Base-by-base conservation (phyloP, 495 filamentous ascomycete genomes). In the Penicillium lividum region DNA sequence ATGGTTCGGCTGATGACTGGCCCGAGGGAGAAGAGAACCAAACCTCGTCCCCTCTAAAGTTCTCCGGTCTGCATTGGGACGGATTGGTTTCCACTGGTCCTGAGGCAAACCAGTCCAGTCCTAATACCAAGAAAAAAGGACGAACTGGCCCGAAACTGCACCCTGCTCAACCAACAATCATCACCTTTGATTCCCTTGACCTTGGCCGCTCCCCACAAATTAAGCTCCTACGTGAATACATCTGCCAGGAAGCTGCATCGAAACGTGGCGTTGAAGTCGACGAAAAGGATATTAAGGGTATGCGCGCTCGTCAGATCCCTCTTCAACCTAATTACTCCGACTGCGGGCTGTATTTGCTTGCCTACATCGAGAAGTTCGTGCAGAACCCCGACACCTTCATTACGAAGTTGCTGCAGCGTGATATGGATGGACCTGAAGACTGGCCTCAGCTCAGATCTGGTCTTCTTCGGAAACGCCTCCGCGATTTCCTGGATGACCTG, bases 141-240 rank as follows among this genome's bases (percentile, higher is more conserved):
- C 49, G 62, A 54, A 28, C 31, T n/a, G 65, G 67, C 1, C 48
- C 47, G 5, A 72, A 69, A 42, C 54, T 65, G 30, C 61, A 76
- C 47, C 59, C 68, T 15, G 51, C 50, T 42, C 79, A 79, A 45
- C 84, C 91, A 6, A 80, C 80, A 25, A 96, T 98, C 55, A 86
- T 98, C 61, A 92, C 90, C 0, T 84, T 98, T 15, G 94, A 98
- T 71, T 98, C 94, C 0, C 77, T 98, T 30, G 86, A 84, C 38
- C 38, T 65, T 16, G 11, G 68, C 0, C 93, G 92, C 65, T 75
- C 81, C 1, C 68, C 73, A 3, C 87, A 90, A 3, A 80, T 88
- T 43, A 77, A 65, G 36, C 77, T 80, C 34, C 80, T 98, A 8
- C 91, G 87, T 57, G 82, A 91, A 6, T 98, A 96, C 73, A 75